Base-by-base conservation (phyloP, 1,139 yeast species). In the Debaryomyces sp. region DNA sequence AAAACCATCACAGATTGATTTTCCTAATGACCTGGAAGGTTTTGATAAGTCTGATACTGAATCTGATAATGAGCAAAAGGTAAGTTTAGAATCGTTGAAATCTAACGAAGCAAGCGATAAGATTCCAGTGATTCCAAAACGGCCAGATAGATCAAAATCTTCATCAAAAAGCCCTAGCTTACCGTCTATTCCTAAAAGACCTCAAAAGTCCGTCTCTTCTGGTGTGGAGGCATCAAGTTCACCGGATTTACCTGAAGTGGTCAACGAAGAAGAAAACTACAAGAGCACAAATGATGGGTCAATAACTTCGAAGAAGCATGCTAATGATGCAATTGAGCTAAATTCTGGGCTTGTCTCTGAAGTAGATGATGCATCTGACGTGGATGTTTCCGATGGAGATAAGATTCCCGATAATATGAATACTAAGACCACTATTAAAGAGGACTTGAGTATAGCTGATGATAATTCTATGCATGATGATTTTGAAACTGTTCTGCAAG, bases 321-420 rank as follows among this genome's bases (percentile, higher is more conserved):
- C 34, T 15, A 27, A 39, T 8, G n/a, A 27, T 17, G 15, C 33
- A 39, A 39, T 26, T 26, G 34, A 27, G 2, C 10, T 6, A 12
- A 35, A 27, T n/a, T 8, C 24, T 8, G 30, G 27, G 8, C 27
- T 40, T 4, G 21, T 41, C 18, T 21, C 38, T 10, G 44, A 39
- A 21, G n/a, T 23, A 5, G n/a, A 27, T 4, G 43, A 35, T n/a
- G 27, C 3, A 22, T 41, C 38, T 18, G 46, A 45, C 6, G 13
- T 15, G 10, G 51, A 37, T n/a, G 56, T 51, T 22, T 58, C 49
- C 6, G 76, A 71, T 51, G 75, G 73, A 1, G 75, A 70, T 32
- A 66, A 60, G 41, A 71, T 75, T 1, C 75, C 75, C 2, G 73
- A 72, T 2, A 70, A 67, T 41, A 60, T 71, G 0, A 64, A 63